phyloP scores from a whole-genome alignment of 2,329 filamentous ascomycete species.

The Diaporthe batatas region DNA sequence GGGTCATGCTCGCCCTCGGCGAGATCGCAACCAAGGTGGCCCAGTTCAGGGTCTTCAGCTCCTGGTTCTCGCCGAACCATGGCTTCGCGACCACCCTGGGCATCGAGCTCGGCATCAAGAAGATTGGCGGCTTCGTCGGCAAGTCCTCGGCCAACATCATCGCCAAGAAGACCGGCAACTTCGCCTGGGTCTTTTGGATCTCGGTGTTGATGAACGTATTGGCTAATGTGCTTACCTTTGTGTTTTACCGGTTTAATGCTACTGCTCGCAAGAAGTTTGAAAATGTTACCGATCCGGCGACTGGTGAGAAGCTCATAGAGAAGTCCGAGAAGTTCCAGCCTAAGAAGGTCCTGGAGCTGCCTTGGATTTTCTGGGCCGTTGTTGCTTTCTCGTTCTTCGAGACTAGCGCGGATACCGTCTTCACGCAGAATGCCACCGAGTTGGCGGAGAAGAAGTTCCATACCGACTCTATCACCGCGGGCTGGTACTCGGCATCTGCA shows the following conservation, averaged over 20 bases:
- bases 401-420: slow-evolving; percentile 68
- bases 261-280: slow-evolving; percentile 63
- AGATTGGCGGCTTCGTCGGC: slow-evolving; percentile 72
- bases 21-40: slow-evolving; percentile 75
- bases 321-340: slow-evolving; percentile 70
- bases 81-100: slow-evolving; percentile 73
- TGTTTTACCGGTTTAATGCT: slow-evolving; percentile 69
- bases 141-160: slow-evolving; percentile 73
- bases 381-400: slow-evolving; percentile 69
- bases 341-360: slow-evolving; percentile 67
- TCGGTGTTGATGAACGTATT: slow-evolving; percentile 75
- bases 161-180: slow-evolving; percentile 67
- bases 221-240: slow-evolving; percentile 66
- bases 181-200: slow-evolving; percentile 73
- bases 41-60: slow-evolving; percentile 75
- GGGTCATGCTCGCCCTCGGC: slow-evolving; percentile 68
- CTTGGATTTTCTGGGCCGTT: slow-evolving; percentile 72
- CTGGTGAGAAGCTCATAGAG: slow-evolving; percentile 70
- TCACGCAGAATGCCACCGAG: slow-evolving; percentile 71
- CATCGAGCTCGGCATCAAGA: slow-evolving; percentile 71
- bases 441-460: slow-evolving; percentile 71
- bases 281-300: slow-evolving; percentile 65
- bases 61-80: slow-evolving; percentile 72
- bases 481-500: slow-evolving; percentile 70
- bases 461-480: slow-evolving; percentile 66